Conservation (phyloP, 2,329 filamentous ascomycete species). For the Xylariomycetidae sp. region DNA sequence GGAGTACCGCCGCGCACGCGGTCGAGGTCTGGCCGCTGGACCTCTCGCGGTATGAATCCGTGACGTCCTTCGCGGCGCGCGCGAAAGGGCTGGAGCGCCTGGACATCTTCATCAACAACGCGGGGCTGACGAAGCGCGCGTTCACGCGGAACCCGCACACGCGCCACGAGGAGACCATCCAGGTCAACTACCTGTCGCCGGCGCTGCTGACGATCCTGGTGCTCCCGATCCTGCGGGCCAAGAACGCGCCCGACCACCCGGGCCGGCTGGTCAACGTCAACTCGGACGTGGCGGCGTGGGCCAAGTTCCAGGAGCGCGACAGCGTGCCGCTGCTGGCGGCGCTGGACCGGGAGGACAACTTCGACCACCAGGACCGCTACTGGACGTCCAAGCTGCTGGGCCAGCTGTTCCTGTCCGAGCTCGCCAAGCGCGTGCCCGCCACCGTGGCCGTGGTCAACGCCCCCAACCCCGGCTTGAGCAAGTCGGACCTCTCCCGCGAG, state of each 20-base stretch:
- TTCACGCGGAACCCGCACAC: conserved; percentile 20
- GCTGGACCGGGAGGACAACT: conserved; percentile 7
- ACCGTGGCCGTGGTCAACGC: conserved; percentile 16
- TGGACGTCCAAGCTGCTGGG: conserved; percentile 18
- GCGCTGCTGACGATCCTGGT: conserved; percentile 26
- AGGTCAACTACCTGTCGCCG: conserved; percentile 34
- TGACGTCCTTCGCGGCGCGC: conserved; percentile 31
- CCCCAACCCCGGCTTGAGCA: conserved; percentile 14
- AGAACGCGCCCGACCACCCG: conserved; percentile 1
- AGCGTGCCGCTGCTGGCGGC: conserved; percentile 9
- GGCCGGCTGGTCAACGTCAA: conserved; percentile 21
- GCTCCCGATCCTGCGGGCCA: conserved; percentile 21
- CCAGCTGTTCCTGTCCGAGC: conserved; percentile 11
- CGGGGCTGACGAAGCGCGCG: conserved; percentile 24
- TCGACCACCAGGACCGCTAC: conserved; percentile 12
- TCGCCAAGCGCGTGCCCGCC: conserved; percentile 12
- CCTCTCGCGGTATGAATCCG: conserved; percentile 35
- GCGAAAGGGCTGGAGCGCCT: conserved; percentile 29
- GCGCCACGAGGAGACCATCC: conserved; percentile 34
- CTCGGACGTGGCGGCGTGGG: conserved; percentile 19
- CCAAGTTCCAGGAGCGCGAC: conserved; percentile 11
- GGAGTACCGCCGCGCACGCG: too few relatives aligned
- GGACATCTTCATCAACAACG: conserved; percentile 41
- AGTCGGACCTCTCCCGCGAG: conserved; percentile 7
- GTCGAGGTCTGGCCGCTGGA: conserved; percentile 43